These are phyloP conservation scores for Yamadazyma endophytica DNA, from an alignment of 805 yeast species.

Conservation along the genomic window DNA sequence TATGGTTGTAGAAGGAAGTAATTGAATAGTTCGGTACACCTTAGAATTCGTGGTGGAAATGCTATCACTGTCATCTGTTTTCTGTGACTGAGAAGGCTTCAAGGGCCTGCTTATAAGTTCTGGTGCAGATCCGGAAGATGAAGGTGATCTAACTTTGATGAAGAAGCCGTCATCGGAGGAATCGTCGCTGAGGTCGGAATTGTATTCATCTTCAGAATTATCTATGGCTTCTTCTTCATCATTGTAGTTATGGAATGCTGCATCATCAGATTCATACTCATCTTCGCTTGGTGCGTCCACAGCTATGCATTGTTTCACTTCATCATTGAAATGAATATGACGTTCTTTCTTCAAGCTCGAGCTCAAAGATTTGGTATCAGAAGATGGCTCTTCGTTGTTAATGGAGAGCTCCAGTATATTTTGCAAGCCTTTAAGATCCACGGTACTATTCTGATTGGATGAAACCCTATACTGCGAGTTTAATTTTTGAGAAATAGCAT, in stretches of 20 bases:
- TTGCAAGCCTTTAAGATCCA: constrained; percentile 15
- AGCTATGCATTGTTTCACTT: constrained; percentile 93
- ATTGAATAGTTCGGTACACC: constrained; percentile 58
- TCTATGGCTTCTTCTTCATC: constrained; percentile 15
- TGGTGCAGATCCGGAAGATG: constrained; percentile 23
- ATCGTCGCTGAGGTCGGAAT: constrained; percentile 40
- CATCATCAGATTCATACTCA: constrained; percentile 13
- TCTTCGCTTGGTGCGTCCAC: constrained; percentile 46
- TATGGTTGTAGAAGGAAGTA: constrained; percentile 81
- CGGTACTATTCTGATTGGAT: constrained; percentile 16
- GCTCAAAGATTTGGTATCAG: background rate
- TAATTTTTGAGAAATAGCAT: constrained; percentile 40
- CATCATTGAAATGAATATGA: constrained; percentile 88
- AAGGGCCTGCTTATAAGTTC: constrained; percentile 9
- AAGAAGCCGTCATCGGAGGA: constrained; percentile 71
- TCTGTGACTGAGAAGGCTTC: constrained; percentile 9
- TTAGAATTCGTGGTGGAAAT: constrained; percentile 26
- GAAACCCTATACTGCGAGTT: constrained; percentile 33
- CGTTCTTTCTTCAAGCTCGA: constrained; percentile 32
- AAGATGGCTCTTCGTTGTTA: background rate
- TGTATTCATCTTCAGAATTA: constrained; percentile 19
- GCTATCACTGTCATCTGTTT: constrained; percentile 25
- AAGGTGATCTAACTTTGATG: constrained; percentile 47
- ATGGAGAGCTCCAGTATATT: background rate
- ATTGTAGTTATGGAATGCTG: constrained; percentile 15